Evolutionary conservation across 768 basidiomycete species (phyloP), one percentile per base, ranked within the genome.

Genomic region (Tulasnella sp.): DNA sequence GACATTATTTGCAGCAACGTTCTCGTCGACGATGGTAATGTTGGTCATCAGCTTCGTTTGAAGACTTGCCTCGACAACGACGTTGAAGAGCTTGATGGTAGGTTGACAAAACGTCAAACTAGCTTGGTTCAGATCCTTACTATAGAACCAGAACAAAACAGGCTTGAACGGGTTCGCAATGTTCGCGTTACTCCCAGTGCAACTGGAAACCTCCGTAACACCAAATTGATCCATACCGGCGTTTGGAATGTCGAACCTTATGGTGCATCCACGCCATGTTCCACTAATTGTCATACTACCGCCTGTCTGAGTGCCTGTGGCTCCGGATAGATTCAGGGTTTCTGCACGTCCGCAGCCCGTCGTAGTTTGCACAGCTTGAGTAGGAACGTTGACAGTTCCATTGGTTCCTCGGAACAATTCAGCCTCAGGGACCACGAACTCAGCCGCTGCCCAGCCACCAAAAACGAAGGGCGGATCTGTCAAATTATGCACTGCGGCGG

Each of bases 81-180:
- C 43, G 48, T 69, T 60, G 54, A 67, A 71, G 1, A 69, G 60
- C 3, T 63, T 54, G 41, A 83, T 71, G 2, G 61, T 65, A 3
- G 81, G 79, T 9, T 62, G 56, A 58, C 81, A 83, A 55, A 82
- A 80, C 5, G 81, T 69, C 3, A 70, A 69, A 46, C 69, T 66
- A 0, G 70, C 73, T 53, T 76, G 20, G 55, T 64, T 15, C 62
- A 57, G 42, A 60, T 58, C 13, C 37, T 25, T 20, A 48, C 52
- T 37, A 60, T 70, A 80, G 60, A 62, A 81, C 79, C 80, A 83
- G 58, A 82, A 83, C 65, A 82, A 71, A 37, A 82, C 77, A 6
- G 81, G 78, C 31, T 69, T 72, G 53, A 70, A 70, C 20, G 58
- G 55, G 27, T 71, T 63, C 32, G 66, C 28, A 15, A 15, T 37